Evolutionary conservation across 768 basidiomycete genomes (phyloP).

Genomic region (Tricholomella constricta): DNA sequence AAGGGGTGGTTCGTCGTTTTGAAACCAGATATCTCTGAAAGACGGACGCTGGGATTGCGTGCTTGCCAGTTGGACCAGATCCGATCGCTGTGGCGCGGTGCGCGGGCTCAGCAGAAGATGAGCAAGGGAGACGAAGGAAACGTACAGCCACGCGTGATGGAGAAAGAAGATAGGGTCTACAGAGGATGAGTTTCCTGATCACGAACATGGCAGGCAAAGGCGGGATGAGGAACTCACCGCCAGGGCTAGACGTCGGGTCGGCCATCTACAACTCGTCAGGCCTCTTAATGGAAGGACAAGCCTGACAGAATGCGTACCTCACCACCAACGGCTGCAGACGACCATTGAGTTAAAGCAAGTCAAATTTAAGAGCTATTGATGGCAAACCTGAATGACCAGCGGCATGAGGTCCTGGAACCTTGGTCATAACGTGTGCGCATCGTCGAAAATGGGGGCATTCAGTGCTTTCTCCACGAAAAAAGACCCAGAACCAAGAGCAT

Average conservation of each 20-base stretch:
- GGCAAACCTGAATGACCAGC: not conserved
- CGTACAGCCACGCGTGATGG: slow-evolving; percentile 7
- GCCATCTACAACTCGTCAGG: slow-evolving; percentile 1
- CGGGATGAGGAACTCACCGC: not conserved
- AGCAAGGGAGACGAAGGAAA: not conserved
- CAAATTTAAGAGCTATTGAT: not conserved
- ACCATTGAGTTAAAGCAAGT: not conserved
- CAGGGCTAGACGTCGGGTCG: not conserved
- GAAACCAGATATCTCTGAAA: slow-evolving; percentile 1
- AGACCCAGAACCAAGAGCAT: not conserved
- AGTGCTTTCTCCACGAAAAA: not conserved
- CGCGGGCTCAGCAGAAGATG: not conserved
- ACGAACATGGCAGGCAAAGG: not conserved
- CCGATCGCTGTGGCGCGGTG: not conserved
- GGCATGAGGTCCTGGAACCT: not conserved
- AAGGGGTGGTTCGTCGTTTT: not conserved
- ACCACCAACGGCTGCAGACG: not conserved
- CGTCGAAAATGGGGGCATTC: not conserved
- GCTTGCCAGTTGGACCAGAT: slow-evolving; percentile 8
- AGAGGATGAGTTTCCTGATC: not conserved
- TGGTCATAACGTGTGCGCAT: not conserved
- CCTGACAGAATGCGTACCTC: not conserved
- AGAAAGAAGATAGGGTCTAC: slow-evolving; percentile 5
- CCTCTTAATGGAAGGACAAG: not conserved
- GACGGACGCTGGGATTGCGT: not conserved